Conservation (phyloP, 768 basidiomycete genomes). For the Leucosporidium creatinivorum region DNA sequence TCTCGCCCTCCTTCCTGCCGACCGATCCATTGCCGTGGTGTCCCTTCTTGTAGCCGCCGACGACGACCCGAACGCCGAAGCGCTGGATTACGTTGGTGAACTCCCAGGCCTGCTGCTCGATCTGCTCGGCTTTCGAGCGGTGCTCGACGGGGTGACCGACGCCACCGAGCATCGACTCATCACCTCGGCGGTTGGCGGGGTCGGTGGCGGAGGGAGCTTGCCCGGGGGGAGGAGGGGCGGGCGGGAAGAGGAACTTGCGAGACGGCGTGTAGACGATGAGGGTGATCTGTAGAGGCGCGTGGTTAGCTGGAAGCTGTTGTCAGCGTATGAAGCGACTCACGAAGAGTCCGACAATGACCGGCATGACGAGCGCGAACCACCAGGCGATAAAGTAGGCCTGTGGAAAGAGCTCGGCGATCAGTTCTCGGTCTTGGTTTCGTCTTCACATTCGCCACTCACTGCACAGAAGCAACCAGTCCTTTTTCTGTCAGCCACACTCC, state of each 20-base stretch:
- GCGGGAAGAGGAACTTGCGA: constrained; percentile 42
- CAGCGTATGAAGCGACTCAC: constrained; percentile 13
- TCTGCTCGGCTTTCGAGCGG: constrained; percentile 43
- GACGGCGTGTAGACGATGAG: constrained; percentile 41
- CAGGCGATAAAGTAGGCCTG: constrained; percentile 42
- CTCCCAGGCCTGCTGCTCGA: constrained; percentile 45
- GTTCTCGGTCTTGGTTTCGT: background rate
- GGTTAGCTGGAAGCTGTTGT: background rate
- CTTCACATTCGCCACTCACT: constrained; percentile 3
- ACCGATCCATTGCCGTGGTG: constrained; percentile 40
- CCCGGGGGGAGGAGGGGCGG: constrained; percentile 40
- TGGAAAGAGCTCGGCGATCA: background rate
- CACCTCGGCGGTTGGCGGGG: constrained; percentile 43
- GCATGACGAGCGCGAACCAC: constrained; percentile 41
- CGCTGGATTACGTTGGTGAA: constrained; percentile 37
- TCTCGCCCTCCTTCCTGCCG: constrained; percentile 16
- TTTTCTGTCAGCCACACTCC: constrained; percentile 40
- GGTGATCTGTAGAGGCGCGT: constrained; percentile 3
- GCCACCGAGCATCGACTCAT: constrained; percentile 42
- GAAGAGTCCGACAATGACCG: constrained; percentile 39
- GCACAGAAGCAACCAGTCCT: constrained; percentile 40
- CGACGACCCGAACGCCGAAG: constrained; percentile 35
- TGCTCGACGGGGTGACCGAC: constrained; percentile 41
- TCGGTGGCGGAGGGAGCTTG: constrained; percentile 44
- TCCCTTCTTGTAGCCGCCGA: constrained; percentile 37